Percentiles rank a stretch among this genome's conserved stretches.
These are phyloP conservation scores for Debaryomycetaceae sp. DNA, from an alignment of 1,139 yeast species.

Conservation along the genomic window DNA sequence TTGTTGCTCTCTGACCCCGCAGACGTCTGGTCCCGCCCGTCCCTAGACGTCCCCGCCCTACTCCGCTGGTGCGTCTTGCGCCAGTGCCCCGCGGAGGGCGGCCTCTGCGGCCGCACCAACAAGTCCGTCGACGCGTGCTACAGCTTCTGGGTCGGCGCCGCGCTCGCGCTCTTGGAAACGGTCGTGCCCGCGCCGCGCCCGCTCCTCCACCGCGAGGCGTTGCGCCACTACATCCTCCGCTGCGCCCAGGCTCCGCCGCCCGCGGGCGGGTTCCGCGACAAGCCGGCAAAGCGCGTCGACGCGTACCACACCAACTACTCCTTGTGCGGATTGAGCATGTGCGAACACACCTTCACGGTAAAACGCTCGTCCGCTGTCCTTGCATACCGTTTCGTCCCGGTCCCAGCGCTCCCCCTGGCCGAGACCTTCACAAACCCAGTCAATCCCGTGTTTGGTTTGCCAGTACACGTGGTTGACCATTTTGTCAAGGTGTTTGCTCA, in stretches of 20 bases:
- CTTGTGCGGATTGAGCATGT: slow-evolving; percentile 62
- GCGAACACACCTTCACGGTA: slow-evolving; percentile 28
- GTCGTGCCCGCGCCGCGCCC: slow-evolving; percentile 16
- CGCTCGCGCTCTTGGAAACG: slow-evolving; percentile 53
- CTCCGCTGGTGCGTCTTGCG: slow-evolving; percentile 60
- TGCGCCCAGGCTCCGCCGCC: slow-evolving; percentile 69
- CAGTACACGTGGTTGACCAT: slow-evolving; percentile 18
- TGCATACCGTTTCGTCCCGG: slow-evolving; percentile 18
- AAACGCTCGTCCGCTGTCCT: slow-evolving; percentile 7
- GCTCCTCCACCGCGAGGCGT: slow-evolving; percentile 42
- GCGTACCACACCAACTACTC: slow-evolving; percentile 88
- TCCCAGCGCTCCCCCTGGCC: slow-evolving; percentile 5
- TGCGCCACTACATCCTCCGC: slow-evolving; percentile 55
- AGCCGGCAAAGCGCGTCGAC: slow-evolving; percentile 75
- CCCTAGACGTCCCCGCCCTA: slow-evolving; percentile 30
- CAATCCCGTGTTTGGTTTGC: slow-evolving; percentile 61
- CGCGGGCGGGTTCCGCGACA: slow-evolving; percentile 74
- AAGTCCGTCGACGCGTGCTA: slow-evolving; percentile 96
- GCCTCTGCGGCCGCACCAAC: slow-evolving; percentile 81
- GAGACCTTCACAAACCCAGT: slow-evolving; percentile 22
- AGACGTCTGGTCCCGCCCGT: slow-evolving; percentile 7
- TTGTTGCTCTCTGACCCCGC: slow-evolving; percentile 24
- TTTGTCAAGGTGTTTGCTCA: too few relatives aligned
- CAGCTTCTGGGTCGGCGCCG: slow-evolving; percentile 90
- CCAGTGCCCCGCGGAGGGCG: slow-evolving; percentile 69